Evolutionary conservation across 1,284 basidiomycete genomes (phyloP).

Genomic region (Vanrija humicola): DNA sequence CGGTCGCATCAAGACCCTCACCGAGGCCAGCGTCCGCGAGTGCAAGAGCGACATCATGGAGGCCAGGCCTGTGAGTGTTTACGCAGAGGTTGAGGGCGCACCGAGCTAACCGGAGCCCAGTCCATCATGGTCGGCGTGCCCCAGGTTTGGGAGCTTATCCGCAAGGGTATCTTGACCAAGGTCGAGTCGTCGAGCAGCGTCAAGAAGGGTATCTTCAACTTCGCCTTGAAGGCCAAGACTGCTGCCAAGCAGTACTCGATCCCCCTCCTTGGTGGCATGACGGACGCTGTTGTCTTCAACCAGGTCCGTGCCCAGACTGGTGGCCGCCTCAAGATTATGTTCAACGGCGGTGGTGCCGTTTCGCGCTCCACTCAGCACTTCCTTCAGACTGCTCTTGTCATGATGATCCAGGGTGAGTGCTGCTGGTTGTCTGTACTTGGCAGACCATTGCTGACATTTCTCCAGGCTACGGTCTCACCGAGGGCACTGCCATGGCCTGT

Average conservation of each 20-base stretch:
- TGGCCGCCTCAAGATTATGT: conserved; percentile 69
- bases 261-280: conserved; percentile 63
- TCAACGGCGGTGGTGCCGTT: conserved; percentile 81
- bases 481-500: conserved; percentile 54
- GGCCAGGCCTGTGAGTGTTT: conserved; percentile 60
- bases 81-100: not conserved
- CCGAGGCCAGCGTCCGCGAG: conserved; percentile 80
- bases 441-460: not conserved
- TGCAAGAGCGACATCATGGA: conserved; percentile 83
- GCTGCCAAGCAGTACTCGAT: conserved; percentile 48
- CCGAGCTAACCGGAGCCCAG: conserved; percentile 19
- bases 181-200: conserved; percentile 63
- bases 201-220: conserved; percentile 58
- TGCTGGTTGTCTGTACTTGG: not conserved
- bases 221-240: conserved; percentile 43
- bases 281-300: conserved; percentile 71
- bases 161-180: conserved; percentile 84
- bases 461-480: conserved; percentile 88
- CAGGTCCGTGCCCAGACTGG: conserved; percentile 79
- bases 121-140: conserved; percentile 87
- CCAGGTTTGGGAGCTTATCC: conserved; percentile 85
- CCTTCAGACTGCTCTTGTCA: conserved; percentile 72
- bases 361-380: conserved; percentile 87
- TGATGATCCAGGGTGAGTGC: conserved; percentile 71
- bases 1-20: conserved; percentile 93